Conservation (phyloP, 2,329 filamentous ascomycete genomes). For the Fusarium algeriense region DNA sequence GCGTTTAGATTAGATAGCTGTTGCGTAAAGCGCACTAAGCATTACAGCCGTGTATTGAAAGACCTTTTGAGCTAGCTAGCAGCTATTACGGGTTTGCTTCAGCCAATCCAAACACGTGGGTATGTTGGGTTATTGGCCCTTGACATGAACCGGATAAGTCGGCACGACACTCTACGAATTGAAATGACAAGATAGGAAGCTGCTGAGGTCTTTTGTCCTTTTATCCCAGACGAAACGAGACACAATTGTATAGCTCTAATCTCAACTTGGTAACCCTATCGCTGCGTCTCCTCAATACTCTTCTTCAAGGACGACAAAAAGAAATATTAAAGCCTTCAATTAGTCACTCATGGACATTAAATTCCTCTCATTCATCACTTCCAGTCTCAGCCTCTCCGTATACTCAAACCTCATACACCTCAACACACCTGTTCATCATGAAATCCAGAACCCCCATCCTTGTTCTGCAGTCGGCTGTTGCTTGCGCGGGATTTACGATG, state of each 20-base stretch:
- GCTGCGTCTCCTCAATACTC: fast-evolving
- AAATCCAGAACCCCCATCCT: background rate
- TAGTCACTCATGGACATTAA: background rate
- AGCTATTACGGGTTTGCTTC: background rate
- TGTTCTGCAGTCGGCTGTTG: background rate
- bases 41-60: background rate
- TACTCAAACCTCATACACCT: background rate
- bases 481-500: background rate
- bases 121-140: background rate
- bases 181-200: background rate
- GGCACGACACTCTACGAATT: background rate
- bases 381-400: background rate
- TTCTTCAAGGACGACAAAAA: background rate
- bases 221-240: background rate
- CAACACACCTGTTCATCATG: background rate
- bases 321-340: background rate
- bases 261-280: fast-evolving
- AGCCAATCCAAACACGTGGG: background rate
- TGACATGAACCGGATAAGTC: background rate
- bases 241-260: fast-evolving
- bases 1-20: background rate
- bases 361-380: background rate
- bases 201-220: background rate
- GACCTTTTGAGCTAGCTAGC: background rate
- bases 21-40: background rate